Percentiles rank a stretch among this genome's conserved stretches.
Evolutionary conservation across 169 alveolate species (phyloP).

Genomic region (Eimeria sp.): DNA sequence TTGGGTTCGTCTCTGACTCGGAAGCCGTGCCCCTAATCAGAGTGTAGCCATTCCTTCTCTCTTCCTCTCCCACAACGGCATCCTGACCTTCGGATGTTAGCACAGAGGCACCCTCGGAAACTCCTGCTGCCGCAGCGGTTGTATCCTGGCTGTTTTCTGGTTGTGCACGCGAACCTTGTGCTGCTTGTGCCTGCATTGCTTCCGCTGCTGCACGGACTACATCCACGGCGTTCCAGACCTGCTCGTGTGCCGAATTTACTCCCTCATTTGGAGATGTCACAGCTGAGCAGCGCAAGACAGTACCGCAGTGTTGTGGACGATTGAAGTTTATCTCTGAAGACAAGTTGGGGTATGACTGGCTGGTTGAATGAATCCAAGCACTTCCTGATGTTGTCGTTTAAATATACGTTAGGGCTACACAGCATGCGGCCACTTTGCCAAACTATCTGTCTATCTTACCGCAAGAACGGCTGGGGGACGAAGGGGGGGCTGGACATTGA

Average conservation of each 20-base stretch:
- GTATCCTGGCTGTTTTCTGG: not conserved
- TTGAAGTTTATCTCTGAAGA: not conserved
- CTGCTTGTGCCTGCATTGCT: not conserved
- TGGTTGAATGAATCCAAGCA: too few relatives aligned
- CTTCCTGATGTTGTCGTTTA: too few relatives aligned
- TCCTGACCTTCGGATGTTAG: not conserved
- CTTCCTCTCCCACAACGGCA: not conserved
- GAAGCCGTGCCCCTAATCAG: not conserved
- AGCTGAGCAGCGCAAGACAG: not conserved
- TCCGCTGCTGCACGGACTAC: not conserved
- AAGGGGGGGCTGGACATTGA: constrained; percentile 12
- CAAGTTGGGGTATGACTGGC: too few relatives aligned
- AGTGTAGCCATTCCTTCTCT: not conserved
- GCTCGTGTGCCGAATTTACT: not conserved
- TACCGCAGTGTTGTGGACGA: not conserved
- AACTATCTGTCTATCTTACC: not conserved
- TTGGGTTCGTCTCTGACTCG: not conserved
- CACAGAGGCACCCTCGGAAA: not conserved
- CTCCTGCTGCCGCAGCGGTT: not conserved
- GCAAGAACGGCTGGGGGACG: not conserved
- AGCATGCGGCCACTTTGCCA: not conserved
- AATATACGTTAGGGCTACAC: too few relatives aligned
- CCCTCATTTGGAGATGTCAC: not conserved
- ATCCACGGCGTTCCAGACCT: not conserved
- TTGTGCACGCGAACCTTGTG: not conserved